Conservation (phyloP, 805 yeast species). For the Yarrowia deformans region DNA sequence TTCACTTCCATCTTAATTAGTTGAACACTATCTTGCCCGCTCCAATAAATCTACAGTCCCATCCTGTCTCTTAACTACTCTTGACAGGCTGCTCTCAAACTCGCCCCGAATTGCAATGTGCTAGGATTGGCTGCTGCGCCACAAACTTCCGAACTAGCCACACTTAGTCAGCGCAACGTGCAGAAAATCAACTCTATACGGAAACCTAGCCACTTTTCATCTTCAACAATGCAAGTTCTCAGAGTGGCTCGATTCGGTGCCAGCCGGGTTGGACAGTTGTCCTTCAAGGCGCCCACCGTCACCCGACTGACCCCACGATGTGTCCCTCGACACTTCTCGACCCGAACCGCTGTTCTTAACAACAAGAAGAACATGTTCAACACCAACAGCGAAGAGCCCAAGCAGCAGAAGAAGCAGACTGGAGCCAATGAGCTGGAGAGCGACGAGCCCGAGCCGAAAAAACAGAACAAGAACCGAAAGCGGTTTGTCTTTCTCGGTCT, state of each 20-base stretch:
- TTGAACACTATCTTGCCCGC: too few species aligned
- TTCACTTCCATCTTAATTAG: too few species aligned
- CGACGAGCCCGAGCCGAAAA: constrained; percentile 24
- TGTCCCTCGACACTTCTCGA: constrained; percentile 17
- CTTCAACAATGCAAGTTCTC: constrained; percentile 38
- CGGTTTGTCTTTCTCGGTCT: constrained; percentile 53
- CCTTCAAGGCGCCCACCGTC: constrained; percentile 2
- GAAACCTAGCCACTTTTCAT: constrained; percentile 34
- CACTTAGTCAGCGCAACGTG: constrained; percentile 11
- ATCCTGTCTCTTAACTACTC: too few species aligned
- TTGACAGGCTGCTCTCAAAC: too few species aligned
- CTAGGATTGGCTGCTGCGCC: constrained; percentile 14
- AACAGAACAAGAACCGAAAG: constrained; percentile 46
- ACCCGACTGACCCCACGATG: background rate
- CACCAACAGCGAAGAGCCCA: constrained; percentile 17
- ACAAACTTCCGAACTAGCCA: constrained; percentile 14
- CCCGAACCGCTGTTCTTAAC: constrained; percentile 14
- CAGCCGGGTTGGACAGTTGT: constrained; percentile 11
- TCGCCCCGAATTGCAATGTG: background rate
- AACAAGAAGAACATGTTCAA: constrained; percentile 38
- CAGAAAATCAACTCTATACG: constrained; percentile 15
- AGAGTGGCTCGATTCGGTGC: constrained; percentile 29
- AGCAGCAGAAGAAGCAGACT: constrained; percentile 28
- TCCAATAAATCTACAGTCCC: too few species aligned
- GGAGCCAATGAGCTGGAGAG: constrained; percentile 37